Evolutionary conservation across 495 filamentous ascomycete species (phyloP).

Genomic region (Aspergillus asperescens): DNA sequence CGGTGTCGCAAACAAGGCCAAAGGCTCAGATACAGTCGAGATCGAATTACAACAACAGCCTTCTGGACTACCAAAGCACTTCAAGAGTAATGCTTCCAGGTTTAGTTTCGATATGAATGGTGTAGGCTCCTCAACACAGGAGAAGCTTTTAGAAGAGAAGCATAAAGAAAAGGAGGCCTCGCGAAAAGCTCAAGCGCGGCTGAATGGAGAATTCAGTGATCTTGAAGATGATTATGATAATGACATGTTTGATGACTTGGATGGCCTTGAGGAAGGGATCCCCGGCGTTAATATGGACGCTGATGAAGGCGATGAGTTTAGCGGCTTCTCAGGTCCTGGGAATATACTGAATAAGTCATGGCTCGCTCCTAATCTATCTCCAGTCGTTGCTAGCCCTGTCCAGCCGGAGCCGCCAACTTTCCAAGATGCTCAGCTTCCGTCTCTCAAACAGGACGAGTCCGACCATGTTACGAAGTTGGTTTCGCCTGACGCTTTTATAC

Average conservation of each 20-base stretch:
- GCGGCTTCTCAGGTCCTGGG: constrained; percentile 29
- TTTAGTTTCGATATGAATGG: constrained; percentile 87
- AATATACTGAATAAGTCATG: constrained; percentile 34
- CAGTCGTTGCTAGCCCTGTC: constrained; percentile 35
- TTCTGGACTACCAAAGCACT: constrained; percentile 58
- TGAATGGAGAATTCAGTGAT: constrained; percentile 46
- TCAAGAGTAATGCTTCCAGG: constrained; percentile 79
- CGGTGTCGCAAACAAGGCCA: constrained; percentile 10
- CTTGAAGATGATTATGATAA: constrained; percentile 58
- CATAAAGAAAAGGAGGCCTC: constrained; percentile 65
- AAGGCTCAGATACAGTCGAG: constrained; percentile 36
- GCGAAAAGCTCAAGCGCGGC: constrained; percentile 30
- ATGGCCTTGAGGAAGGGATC: constrained; percentile 69
- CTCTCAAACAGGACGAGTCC: not conserved
- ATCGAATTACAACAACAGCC: constrained; percentile 33
- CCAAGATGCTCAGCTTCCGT: constrained; percentile 3
- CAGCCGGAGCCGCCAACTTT: constrained; percentile 20
- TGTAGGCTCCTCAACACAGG: constrained; percentile 71
- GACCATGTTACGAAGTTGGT: not conserved
- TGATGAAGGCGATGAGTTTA: constrained; percentile 49
- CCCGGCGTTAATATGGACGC: constrained; percentile 68
- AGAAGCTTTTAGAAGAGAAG: constrained; percentile 79
- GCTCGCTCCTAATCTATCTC: constrained; percentile 33
- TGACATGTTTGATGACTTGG: constrained; percentile 64
- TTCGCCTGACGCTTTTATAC: not conserved